Conservation (phyloP, 2,329 filamentous ascomycete genomes). For the Penicillium aurantiogriseum region DNA sequence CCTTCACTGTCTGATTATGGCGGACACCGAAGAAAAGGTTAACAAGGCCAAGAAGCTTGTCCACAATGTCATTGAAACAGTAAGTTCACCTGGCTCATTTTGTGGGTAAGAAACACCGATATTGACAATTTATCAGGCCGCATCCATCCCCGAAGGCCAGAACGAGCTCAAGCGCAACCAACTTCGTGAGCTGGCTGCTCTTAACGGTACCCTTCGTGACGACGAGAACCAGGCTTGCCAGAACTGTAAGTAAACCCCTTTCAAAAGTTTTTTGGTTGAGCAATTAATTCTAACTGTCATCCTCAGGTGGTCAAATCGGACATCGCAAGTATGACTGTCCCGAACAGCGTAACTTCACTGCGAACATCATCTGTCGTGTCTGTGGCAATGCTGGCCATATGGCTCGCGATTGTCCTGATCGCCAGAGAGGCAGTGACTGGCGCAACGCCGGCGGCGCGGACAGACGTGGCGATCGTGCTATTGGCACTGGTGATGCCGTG, state of each 20-base stretch:
- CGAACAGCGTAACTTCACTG: constrained; percentile 97
- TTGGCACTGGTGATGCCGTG: constrained; percentile 77
- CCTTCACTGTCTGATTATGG: constrained; percentile 98
- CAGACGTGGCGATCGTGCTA: constrained; percentile 56
- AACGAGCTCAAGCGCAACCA: constrained; percentile 99
- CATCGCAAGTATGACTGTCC: constrained; percentile 99
- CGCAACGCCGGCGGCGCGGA: constrained; percentile 65
- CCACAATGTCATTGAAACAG: constrained; percentile 97
- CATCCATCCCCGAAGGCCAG: constrained; percentile 96
- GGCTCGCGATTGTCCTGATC: constrained; percentile 95
- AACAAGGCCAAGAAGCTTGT: constrained; percentile 99
- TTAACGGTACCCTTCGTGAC: constrained; percentile 98
- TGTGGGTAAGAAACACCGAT: neutral
- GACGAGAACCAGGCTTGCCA: constrained; percentile 99
- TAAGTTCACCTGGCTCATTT: constrained; percentile 52
- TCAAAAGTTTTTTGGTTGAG: neutral
- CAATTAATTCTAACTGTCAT: constrained; percentile 19
- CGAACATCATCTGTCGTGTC: constrained; percentile 97
- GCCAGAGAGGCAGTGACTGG: constrained; percentile 87
- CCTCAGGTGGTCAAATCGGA: constrained; percentile 80
- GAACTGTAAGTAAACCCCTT: constrained; percentile 63
- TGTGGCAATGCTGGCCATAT: constrained; percentile 98
- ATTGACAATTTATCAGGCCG: constrained; percentile 64
- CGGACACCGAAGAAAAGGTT: constrained; percentile 98
- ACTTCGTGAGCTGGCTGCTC: constrained; percentile 91